A percentile compares a stretch with the other conserved stretches of the same genome.
Evolutionary conservation across 2,329 filamentous ascomycete species (phyloP).

Genomic region (Monascus ruber): DNA sequence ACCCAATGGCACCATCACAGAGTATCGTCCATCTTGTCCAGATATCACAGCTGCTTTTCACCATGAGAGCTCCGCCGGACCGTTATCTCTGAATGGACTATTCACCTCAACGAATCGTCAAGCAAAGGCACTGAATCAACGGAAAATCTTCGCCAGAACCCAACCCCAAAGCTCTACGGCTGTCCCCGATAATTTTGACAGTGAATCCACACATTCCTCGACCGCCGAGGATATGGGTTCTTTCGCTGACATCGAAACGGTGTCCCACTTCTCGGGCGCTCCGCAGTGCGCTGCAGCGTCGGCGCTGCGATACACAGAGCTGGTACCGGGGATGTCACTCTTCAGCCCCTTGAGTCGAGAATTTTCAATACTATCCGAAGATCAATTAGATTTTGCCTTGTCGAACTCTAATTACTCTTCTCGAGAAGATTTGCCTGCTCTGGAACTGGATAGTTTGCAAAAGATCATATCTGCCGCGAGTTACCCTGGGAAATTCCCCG

Average conservation of each 20-base stretch:
- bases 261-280: background rate
- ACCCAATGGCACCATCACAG: background rate
- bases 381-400: background rate
- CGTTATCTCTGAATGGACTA: background rate
- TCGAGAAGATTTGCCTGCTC: too few relatives aligned
- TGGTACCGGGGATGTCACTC: constrained; percentile 4
- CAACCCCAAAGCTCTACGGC: background rate
- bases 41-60: background rate
- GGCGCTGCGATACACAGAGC: constrained; percentile 5
- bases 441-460: background rate
- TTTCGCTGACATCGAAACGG: too few relatives aligned
- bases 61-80: background rate
- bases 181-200: background rate
- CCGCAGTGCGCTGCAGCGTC: background rate
- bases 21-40: background rate
- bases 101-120: too few relatives aligned
- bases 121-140: too few relatives aligned
- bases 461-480: constrained; percentile 3
- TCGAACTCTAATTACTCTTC: background rate
- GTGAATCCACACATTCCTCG: background rate
- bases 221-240: too few relatives aligned
- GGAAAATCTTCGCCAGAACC: too few relatives aligned
- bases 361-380: constrained; percentile 2
- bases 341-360: constrained; percentile 4
- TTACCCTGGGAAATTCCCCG: constrained; percentile 21